Conservation (phyloP, 2,329 filamentous ascomycete species). For the Fusarium nematophilum region DNA sequence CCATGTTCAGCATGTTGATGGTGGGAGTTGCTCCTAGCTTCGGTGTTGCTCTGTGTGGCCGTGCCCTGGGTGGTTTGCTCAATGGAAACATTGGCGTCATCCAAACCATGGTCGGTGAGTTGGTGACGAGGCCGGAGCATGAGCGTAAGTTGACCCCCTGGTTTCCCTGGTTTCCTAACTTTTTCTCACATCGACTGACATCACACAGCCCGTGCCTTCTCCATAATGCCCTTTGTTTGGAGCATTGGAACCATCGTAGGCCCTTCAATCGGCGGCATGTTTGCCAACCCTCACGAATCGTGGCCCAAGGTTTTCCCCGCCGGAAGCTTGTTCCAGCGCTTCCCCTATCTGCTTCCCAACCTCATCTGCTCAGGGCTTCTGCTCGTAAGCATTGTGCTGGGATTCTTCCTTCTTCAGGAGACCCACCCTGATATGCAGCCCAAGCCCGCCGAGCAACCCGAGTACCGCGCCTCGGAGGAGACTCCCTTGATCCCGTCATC, state of each 20-base stretch:
- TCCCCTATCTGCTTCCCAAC: slow-evolving; percentile 91
- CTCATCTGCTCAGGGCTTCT: slow-evolving; percentile 83
- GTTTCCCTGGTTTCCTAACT: neutral
- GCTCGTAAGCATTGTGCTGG: slow-evolving; percentile 80
- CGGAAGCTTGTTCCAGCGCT: slow-evolving; percentile 77
- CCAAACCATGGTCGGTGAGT: slow-evolving; percentile 91
- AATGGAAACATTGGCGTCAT: slow-evolving; percentile 94
- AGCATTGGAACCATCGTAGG: slow-evolving; percentile 89
- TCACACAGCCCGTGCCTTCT: slow-evolving; percentile 78
- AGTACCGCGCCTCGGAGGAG: slow-evolving; percentile 69
- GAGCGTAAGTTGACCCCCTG: slow-evolving; percentile 75
- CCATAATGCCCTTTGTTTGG: slow-evolving; percentile 96
- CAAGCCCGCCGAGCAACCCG: slow-evolving; percentile 57
- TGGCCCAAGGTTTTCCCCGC: slow-evolving; percentile 78
- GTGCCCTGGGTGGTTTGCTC: slow-evolving; percentile 81
- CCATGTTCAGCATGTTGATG: slow-evolving; percentile 83
- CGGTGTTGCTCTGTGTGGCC: slow-evolving; percentile 82
- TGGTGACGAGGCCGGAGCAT: slow-evolving; percentile 85
- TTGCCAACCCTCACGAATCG: slow-evolving; percentile 80
- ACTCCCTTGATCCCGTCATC: slow-evolving; percentile 82
- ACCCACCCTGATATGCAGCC: slow-evolving; percentile 87
- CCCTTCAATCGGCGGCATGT: slow-evolving; percentile 86
- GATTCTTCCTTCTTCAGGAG: slow-evolving; percentile 86
- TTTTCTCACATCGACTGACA: neutral
- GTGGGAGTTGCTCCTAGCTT: slow-evolving; percentile 87